phyloP scores from a whole-genome alignment of 2,329 filamentous ascomycete species.

The Alternaria incomplexa region DNA sequence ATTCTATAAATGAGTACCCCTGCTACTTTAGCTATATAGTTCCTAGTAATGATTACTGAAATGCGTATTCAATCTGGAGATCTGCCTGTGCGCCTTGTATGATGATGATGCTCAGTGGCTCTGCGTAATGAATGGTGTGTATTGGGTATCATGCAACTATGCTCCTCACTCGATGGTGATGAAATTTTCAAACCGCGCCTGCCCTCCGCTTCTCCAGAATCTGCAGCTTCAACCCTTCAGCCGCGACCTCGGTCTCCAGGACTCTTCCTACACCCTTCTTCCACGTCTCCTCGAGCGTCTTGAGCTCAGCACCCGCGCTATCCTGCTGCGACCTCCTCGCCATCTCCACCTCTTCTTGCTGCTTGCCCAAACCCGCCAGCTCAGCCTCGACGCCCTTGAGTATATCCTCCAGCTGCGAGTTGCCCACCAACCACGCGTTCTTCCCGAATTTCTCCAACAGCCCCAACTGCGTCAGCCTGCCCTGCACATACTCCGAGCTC shows the following conservation, averaged over 20 bases:
- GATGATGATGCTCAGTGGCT: not conserved
- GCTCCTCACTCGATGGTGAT: not conserved
- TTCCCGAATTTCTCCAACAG: constrained; percentile 83
- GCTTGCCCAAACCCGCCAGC: constrained; percentile 68
- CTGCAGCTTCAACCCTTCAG: constrained; percentile 66
- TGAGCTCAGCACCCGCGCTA: constrained; percentile 73
- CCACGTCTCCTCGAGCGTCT: constrained; percentile 78
- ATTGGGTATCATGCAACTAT: constrained; percentile 12
- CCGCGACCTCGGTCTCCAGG: constrained; percentile 85
- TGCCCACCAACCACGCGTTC: constrained; percentile 89
- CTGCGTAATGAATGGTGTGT: not conserved
- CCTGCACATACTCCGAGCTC: constrained; percentile 63
- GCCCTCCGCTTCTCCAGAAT: constrained; percentile 45
- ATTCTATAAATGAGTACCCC: not conserved
- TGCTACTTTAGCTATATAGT: not conserved
- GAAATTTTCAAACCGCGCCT: constrained; percentile 34
- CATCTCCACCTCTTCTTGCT: constrained; percentile 76
- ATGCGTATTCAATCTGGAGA: no score
- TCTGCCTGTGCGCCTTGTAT: no score
- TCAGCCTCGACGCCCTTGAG: constrained; percentile 75
- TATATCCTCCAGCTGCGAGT: constrained; percentile 78
- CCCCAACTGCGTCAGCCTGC: constrained; percentile 66
- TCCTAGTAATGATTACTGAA: not conserved
- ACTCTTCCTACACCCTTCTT: constrained; percentile 76
- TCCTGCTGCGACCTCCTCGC: constrained; percentile 74